Evolutionary conservation across 805 yeast genomes (phyloP).

Genomic region (Phaffomyces antillensis): DNA sequence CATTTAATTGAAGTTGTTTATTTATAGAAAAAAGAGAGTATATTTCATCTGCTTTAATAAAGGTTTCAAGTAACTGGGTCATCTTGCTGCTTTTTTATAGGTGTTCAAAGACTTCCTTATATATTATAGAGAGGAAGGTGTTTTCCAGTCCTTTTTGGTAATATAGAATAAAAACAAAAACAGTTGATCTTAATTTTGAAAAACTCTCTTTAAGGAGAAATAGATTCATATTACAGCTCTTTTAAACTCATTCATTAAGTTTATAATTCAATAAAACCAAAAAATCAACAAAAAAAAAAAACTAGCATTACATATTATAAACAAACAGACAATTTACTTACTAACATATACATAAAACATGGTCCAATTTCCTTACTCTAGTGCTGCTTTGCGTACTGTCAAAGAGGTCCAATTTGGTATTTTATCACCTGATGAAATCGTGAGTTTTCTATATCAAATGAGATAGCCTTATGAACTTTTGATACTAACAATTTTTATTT

Average conservation of each 20-base stretch:
- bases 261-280: neutral
- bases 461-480: neutral
- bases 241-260: neutral
- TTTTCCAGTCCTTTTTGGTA: neutral
- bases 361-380: conserved; percentile 79
- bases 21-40: neutral
- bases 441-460: conserved; percentile 22
- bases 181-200: neutral
- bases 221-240: neutral
- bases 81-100: neutral
- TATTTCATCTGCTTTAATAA: neutral
- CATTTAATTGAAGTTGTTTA: conserved; percentile 17
- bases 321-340: neutral
- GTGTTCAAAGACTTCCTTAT: neutral
- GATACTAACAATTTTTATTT: conserved; percentile 12
- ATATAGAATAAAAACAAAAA: neutral
- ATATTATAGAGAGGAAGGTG: neutral
- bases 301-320: neutral
- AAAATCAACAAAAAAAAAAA: conserved; percentile 5
- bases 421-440: conserved; percentile 92
- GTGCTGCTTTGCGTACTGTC: conserved; percentile 96
- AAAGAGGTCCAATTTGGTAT: conserved; percentile 99
- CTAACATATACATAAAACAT: conserved; percentile 16
- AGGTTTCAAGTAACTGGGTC: neutral
- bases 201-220: neutral